phyloP scores from a whole-genome alignment of 1,139 yeast genomes.

The Pneumocystis sp. region DNA sequence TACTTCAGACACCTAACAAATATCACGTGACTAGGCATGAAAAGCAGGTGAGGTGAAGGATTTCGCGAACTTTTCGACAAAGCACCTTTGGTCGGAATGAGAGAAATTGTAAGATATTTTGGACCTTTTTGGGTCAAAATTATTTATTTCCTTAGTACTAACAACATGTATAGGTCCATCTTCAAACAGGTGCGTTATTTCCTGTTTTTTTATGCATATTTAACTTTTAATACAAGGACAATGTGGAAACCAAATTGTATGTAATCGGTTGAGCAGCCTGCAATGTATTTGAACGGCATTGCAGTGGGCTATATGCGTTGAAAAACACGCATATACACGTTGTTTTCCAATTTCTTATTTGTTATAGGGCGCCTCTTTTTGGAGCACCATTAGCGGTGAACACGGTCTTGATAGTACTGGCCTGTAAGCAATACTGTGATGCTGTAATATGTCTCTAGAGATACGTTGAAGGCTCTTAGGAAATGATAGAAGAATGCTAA shows the following conservation, averaged over 20 bases:
- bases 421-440: slow-evolving; percentile 13
- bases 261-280: slow-evolving; percentile 21
- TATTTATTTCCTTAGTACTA: neutral
- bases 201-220: slow-evolving; percentile 29
- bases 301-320: neutral
- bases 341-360: neutral
- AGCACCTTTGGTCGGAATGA: neutral
- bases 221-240: slow-evolving; percentile 69
- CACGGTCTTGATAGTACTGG: slow-evolving; percentile 87
- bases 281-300: neutral
- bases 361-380: slow-evolving; percentile 12
- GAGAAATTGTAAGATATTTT: neutral
- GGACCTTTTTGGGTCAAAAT: neutral
- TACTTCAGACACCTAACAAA: too few species aligned
- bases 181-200: slow-evolving; percentile 18
- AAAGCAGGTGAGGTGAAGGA: neutral
- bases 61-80: neutral
- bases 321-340: neutral
- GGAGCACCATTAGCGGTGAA: slow-evolving; percentile 93
- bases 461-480: neutral
- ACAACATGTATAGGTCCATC: neutral
- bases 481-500: neutral
- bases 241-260: slow-evolving; percentile 96
- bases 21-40: neutral
- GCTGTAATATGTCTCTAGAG: neutral